Evolutionary conservation across 2,329 filamentous ascomycete species (phyloP).

Genomic region (Lecanoromycetidae sp.): DNA sequence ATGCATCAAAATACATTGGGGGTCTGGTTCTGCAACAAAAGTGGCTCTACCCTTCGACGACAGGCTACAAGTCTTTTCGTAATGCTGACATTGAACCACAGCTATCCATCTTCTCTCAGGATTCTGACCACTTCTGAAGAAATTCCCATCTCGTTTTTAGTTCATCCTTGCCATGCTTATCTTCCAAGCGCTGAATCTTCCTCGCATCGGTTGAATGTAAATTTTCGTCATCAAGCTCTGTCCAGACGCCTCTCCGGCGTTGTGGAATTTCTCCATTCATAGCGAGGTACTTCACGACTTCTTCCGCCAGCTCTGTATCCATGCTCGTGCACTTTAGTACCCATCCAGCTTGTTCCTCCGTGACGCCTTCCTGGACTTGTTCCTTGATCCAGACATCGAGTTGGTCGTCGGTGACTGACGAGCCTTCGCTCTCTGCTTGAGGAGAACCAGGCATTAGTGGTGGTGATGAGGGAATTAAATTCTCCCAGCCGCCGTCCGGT

Average conservation of each 20-base stretch:
- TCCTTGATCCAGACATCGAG: slow-evolving; percentile 31
- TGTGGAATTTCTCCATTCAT: slow-evolving; percentile 27
- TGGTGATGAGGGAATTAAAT: slow-evolving; percentile 5
- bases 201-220: slow-evolving; percentile 26
- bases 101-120: background rate
- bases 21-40: too few species aligned
- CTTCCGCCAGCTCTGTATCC: slow-evolving; percentile 28
- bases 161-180: slow-evolving; percentile 34
- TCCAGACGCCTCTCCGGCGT: slow-evolving; percentile 36
- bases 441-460: slow-evolving; percentile 1
- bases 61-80: too few species aligned
- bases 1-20: too few species aligned
- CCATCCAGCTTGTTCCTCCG: slow-evolving; percentile 23
- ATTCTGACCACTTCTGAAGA: slow-evolving; percentile 20
- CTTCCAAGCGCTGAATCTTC: slow-evolving; percentile 26
- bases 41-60: too few species aligned
- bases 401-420: slow-evolving; percentile 17
- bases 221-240: slow-evolving; percentile 32
- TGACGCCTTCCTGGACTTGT: slow-evolving; percentile 23
- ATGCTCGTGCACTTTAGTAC: slow-evolving; percentile 32
- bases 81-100: too few species aligned
- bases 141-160: slow-evolving; percentile 29
- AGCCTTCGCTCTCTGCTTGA: background rate
- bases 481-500: slow-evolving; percentile 16
- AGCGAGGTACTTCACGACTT: slow-evolving; percentile 25